A percentile compares a stretch with the other conserved stretches of the same genome.
Conservation (phyloP, 176 grass and related monocot species). For the Canna indica region DNA sequence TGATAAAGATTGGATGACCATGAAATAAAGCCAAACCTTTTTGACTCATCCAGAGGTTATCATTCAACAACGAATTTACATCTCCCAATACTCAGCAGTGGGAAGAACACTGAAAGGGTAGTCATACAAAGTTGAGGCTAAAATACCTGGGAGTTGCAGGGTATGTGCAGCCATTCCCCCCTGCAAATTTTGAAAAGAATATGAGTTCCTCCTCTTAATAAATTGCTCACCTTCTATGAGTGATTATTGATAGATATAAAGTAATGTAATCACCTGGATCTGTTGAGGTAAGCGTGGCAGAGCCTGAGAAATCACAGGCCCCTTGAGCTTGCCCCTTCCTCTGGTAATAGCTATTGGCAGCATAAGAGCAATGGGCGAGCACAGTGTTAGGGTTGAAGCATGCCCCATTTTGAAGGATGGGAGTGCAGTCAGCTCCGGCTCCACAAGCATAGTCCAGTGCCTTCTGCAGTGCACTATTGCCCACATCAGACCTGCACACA, state of each 20-base stretch:
- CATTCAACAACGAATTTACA: background rate
- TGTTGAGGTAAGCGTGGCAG: background rate
- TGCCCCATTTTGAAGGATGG: background rate
- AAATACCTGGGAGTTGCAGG: constrained; percentile 22
- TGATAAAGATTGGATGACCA: background rate
- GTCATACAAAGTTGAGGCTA: background rate
- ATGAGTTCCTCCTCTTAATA: background rate
- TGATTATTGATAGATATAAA: too few species aligned
- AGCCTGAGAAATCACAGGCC: constrained; percentile 5
- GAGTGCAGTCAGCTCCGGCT: constrained; percentile 13
- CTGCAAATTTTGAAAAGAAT: constrained; percentile 1
- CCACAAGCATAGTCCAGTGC: constrained; percentile 14
- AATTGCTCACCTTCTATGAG: background rate
- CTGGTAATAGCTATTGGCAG: constrained; percentile 19
- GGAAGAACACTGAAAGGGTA: background rate
- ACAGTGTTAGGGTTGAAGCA: constrained; percentile 14
- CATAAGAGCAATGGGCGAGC: constrained; percentile 9
- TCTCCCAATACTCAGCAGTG: background rate
- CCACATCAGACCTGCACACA: constrained; percentile 8
- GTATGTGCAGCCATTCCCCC: constrained; percentile 12
- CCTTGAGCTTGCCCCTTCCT: constrained; percentile 10
- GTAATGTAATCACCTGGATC: constrained; percentile 14
- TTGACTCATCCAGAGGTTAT: background rate
- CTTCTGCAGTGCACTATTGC: constrained; percentile 2
- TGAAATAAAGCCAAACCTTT: background rate